Base-by-base conservation (phyloP, 2,329 filamentous ascomycete genomes). In the Fusarium marasasianum region DNA sequence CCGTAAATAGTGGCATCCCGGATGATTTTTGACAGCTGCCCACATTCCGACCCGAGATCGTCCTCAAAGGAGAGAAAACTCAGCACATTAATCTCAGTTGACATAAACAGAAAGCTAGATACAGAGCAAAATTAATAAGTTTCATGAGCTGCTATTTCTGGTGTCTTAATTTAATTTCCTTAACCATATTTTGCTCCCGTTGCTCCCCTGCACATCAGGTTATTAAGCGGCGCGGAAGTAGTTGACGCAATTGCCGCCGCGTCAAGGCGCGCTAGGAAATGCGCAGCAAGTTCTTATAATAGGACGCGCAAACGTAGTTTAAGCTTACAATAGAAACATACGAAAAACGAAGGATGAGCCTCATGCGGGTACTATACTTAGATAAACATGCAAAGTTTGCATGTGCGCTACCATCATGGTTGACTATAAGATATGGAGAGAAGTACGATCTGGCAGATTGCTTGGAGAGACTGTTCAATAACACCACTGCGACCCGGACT, bases 401-500 rank as follows among this genome's bases (percentile, higher is more conserved):
- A 33, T 51, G n/a, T 24, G 22, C 10, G 11, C 6, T 5, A 22
- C 10, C 6, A 2, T 15, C 4, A 5, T 20, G 6, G 1, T 26
- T 8, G 7, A 35, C n/a, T 20, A 37, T 26, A 53, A 53, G 12
- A 24, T 51, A 35, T 51, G 0, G 14, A 20, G n/a, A 11, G 4
- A 33, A 20, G 48, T 3, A 24, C 14, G 8, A 35, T 24, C 17
- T 35, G 4, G 12, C 13, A 2, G 22, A 20, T 20, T 8, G 9
- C 6, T 15, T 20, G 5, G 11, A 35, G n/a, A 14, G 4, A 8
- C 22, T 35, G 17, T 35, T 15, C 17, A 15, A 13, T 17, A 15
- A 26, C 3, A 37, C 6, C 50, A 53, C 9, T 14, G 0, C 11
- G 4, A 7, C 4, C 17, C 20, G 0, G 15, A 8, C 20, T 1